Evolutionary conservation across 2,329 filamentous ascomycete species (phyloP), one percentile per base, ranked within the genome.

Genomic region (Pseudogymnoascus sp.): DNA sequence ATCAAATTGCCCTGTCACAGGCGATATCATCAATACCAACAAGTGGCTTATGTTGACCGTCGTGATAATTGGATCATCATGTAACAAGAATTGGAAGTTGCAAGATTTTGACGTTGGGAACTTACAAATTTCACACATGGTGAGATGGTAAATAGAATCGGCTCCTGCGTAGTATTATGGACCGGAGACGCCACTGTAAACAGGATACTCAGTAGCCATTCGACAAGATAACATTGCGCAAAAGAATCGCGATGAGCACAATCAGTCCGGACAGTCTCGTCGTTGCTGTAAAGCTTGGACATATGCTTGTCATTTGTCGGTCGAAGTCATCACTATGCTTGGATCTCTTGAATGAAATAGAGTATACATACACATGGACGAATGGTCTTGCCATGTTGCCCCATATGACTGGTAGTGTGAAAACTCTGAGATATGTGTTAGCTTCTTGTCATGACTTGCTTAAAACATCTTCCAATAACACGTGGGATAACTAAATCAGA

Each of bases 231-330:
- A 28, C 19, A 28, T 37, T 37, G 30, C 15, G 23, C 18, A 41
- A 39, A 39, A 58, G 18, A 21, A 45, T 37, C 61, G 26, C 37
- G 64, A 71, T 58, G 61, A 59, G 71, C 71, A 69, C 69, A 66
- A 72, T 76, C 74, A 78, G 77, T 73, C 69, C 73, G 73, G 77
- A 79, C 74, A 72, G 71, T 77, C 66, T 81, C 79, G 76, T 81
- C 79, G 76, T 75, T 60, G 77, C 77, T 72, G 72, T 73, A 64
- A 77, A 80, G 84, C 90, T 95, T 86, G 81, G 90, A 95, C 90
- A 95, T 95, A 95, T 95, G 90, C 90, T 95, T 95, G 90, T 95
- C 90, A 83, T 84, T 86, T 76, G 74, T 79, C 82, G 82, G 86
- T 90, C 83, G 75, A 79, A 74, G 81, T 94, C 89, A 94, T 94